Base-by-base conservation (phyloP, 2,329 filamentous ascomycete species). In the Xylariales sp. region DNA sequence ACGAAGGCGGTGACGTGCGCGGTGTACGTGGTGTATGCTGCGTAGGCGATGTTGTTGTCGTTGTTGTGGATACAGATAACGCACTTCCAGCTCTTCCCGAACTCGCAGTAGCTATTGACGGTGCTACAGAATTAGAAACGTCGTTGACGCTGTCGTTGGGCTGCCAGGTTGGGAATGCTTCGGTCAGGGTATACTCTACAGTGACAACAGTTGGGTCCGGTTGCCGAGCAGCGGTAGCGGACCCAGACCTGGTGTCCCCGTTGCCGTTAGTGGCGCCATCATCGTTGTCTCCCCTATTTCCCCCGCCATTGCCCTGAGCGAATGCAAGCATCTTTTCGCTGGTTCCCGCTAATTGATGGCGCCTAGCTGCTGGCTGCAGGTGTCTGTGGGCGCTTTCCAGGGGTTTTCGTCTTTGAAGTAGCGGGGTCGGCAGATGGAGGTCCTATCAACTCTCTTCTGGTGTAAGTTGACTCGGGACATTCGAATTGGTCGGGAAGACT, bases 171-270 rank as follows among this genome's bases (percentile, higher is more conserved):
- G 53, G 53, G 46, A 50, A 51, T 46, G 54, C 47, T 49, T 50
- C 49, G 38, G 47, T 46, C 47, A 51, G 47, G 46, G 48, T 49
- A 42, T 48, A 46, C 43, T 46, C 46, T 41, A 51, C 49, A 41
- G 22, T 33, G 14, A 40, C 37, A 46, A 18, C 15, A 10, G 11
- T 35, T 27, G 28, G 31, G 22, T 10, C n/a, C 24, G 39, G 39
- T 42, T 35, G 31, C 31, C 22, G 14, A 24, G 39, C 31, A 42
- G 29, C 39, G 21, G 32, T 5, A 19, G 18, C 14, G 14, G 31
- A 24, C 15, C 8, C 25, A 39, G 37, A 12, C 15, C 31, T 27
- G 15, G 21, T 14, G 35, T 24, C 16, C 14, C 20, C 27, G 25
- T 14, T 7, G 35, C 15, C 20, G 24, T n/a, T 36, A 19, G 5